Evolutionary conservation across 192 early-diverging fungal species (phyloP).

Genomic region (Linnemannia elongata): DNA sequence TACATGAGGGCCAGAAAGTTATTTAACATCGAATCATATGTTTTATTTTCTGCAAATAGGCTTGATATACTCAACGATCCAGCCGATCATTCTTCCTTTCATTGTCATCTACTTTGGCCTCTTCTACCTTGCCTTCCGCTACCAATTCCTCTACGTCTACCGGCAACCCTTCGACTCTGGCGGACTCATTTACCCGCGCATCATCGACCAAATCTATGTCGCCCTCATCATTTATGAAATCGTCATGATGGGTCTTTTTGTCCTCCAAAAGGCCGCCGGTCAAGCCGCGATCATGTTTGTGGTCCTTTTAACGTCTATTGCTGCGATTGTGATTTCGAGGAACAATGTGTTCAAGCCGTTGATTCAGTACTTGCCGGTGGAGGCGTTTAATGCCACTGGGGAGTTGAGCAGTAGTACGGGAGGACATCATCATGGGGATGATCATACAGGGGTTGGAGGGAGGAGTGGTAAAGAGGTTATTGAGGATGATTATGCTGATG

Average conservation of each 20-base stretch:
- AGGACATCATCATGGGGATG: not conserved
- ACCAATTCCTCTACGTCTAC: conserved; percentile 86
- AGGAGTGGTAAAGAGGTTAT: not conserved
- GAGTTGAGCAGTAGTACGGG: not conserved
- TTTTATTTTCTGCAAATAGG: conserved; percentile 59
- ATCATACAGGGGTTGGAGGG: not conserved
- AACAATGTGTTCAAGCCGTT: conserved; percentile 56
- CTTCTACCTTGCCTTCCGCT: conserved; percentile 78
- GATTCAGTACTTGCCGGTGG: conserved; percentile 60
- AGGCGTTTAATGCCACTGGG: conserved; percentile 20
- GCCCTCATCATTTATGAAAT: conserved; percentile 79
- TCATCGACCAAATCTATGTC: conserved; percentile 72
- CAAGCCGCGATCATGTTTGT: conserved; percentile 64
- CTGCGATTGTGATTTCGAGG: conserved; percentile 50
- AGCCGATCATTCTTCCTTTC: conserved; percentile 82
- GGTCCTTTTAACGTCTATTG: conserved; percentile 33
- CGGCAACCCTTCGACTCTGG: conserved; percentile 69
- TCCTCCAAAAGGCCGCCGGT: conserved; percentile 62
- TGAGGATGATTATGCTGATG: not conserved
- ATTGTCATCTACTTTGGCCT: conserved; percentile 79
- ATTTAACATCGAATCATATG: too few species aligned
- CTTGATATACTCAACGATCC: conserved; percentile 78
- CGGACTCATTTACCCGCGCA: conserved; percentile 71
- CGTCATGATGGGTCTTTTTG: conserved; percentile 78
- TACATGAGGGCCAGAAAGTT: too few species aligned